Evolutionary conservation across 2,329 filamentous ascomycete species (phyloP).

Genomic region (Pestalotiopsis sp.): DNA sequence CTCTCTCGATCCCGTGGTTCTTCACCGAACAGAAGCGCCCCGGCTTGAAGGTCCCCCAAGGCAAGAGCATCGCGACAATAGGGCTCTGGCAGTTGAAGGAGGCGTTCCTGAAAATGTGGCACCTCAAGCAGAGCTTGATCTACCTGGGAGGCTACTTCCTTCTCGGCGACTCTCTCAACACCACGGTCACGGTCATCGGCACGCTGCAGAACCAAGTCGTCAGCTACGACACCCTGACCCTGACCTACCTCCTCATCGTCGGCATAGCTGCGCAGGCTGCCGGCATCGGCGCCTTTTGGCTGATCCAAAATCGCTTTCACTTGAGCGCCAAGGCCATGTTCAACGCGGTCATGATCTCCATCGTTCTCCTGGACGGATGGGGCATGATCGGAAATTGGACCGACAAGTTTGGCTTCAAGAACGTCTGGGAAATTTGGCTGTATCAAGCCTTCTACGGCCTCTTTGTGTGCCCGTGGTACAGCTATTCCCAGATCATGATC

Average conservation of each 20-base stretch:
- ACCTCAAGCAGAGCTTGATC: conserved; percentile 65
- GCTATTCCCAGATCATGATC: conserved; percentile 73
- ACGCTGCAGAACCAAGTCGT: conserved; percentile 69
- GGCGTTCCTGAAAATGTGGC: conserved; percentile 63
- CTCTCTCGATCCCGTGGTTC: conserved; percentile 70
- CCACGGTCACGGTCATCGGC: conserved; percentile 68
- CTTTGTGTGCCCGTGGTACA: conserved; percentile 71
- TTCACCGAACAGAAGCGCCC: conserved; percentile 65
- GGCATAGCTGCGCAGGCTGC: conserved; percentile 65
- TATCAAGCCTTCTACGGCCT: conserved; percentile 64
- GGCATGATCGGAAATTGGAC: conserved; percentile 52
- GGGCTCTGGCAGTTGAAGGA: conserved; percentile 65
- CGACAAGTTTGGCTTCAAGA: conserved; percentile 45
- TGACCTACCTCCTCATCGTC: conserved; percentile 69
- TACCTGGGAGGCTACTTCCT: conserved; percentile 72
- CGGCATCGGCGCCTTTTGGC: conserved; percentile 66
- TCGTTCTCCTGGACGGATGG: conserved; percentile 60
- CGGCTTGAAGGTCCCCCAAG: conserved; percentile 46
- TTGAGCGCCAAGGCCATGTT: conserved; percentile 72
- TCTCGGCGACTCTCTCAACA: conserved; percentile 71
- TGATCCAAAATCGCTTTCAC: conserved; percentile 60
- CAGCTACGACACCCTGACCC: conserved; percentile 64
- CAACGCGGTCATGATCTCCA: conserved; percentile 63
- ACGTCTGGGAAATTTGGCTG: conserved; percentile 49
- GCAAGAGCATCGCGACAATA: conserved; percentile 54